These are phyloP conservation scores for Botrytis cinerea DNA, from an alignment of 2,329 filamentous ascomycete genomes.

Conservation along the genomic window DNA sequence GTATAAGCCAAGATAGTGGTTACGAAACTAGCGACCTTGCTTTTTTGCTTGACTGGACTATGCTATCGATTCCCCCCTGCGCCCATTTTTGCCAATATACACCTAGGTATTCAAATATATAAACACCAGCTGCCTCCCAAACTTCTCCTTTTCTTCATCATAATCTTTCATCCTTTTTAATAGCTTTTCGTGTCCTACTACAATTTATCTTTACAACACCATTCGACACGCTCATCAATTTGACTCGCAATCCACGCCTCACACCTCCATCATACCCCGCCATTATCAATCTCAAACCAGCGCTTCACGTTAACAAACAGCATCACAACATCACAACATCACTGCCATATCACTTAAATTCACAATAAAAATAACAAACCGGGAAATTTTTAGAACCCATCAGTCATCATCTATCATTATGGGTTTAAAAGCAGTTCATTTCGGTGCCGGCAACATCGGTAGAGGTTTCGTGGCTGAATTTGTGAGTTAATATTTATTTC, in stretches of 20 bases:
- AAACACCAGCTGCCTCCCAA: background rate
- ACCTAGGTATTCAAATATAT: background rate
- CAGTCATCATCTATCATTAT: slow-evolving; percentile 26
- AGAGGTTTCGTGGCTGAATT: slow-evolving; percentile 41
- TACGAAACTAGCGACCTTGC: slow-evolving; percentile 14
- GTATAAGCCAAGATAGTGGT: slow-evolving; percentile 4
- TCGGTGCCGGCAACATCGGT: slow-evolving; percentile 84
- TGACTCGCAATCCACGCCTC: background rate
- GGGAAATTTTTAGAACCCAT: background rate
- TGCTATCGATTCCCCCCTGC: background rate
- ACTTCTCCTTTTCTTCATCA: background rate
- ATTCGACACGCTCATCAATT: background rate
- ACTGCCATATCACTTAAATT: background rate
- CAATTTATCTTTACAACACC: background rate
- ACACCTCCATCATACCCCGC: slow-evolving; percentile 1
- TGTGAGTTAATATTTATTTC: background rate
- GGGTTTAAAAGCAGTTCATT: slow-evolving; percentile 74
- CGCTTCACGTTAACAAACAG: background rate
- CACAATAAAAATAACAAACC: background rate
- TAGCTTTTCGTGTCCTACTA: background rate
- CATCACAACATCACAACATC: background rate
- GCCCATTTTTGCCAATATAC: background rate
- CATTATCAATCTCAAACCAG: background rate
- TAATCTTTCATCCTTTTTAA: background rate
- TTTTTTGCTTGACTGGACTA: background rate